Percentiles rank a stretch among this genome's conserved stretches.
Conservation (phyloP, 441 rosid species). For the Codiaeum variegatum region DNA sequence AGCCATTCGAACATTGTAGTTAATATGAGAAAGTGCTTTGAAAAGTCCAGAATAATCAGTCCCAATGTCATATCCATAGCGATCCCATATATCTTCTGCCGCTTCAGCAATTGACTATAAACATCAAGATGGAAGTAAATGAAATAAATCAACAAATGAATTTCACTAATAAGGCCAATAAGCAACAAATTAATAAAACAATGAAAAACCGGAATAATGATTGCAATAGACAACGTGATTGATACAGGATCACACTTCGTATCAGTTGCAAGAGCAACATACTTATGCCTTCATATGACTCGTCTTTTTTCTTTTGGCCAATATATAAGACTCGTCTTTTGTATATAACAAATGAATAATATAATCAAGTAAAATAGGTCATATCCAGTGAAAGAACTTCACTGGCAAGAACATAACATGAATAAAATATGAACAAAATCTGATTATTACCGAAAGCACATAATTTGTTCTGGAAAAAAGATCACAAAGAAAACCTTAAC, state of each 20-base stretch:
- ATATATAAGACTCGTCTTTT: not conserved
- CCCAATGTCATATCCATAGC: conserved; percentile 87
- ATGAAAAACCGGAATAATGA: not conserved
- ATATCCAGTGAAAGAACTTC: not conserved
- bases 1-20: conserved; percentile 85
- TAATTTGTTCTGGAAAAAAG: not conserved
- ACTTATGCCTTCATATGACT: not conserved
- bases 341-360: not conserved
- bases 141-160: too few species aligned
- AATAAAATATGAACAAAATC: not conserved
- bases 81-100: conserved; percentile 97
- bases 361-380: not conserved
- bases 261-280: too few species aligned
- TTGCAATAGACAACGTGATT: not conserved
- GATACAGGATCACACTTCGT: too few species aligned
- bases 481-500: not conserved
- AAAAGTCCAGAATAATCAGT: conserved; percentile 83
- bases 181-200: not conserved
- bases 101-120: conserved; percentile 84
- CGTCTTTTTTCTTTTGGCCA: too few species aligned
- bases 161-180: conserved; percentile 1
- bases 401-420: not conserved
- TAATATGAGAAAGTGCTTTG: conserved; percentile 58
- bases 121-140: conserved; percentile 13
- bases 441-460: not conserved